Percentiles rank a stretch among this genome's conserved stretches.
phyloP scores from a whole-genome alignment of 1,284 basidiomycete genomes.

The Gomphus sp. region DNA sequence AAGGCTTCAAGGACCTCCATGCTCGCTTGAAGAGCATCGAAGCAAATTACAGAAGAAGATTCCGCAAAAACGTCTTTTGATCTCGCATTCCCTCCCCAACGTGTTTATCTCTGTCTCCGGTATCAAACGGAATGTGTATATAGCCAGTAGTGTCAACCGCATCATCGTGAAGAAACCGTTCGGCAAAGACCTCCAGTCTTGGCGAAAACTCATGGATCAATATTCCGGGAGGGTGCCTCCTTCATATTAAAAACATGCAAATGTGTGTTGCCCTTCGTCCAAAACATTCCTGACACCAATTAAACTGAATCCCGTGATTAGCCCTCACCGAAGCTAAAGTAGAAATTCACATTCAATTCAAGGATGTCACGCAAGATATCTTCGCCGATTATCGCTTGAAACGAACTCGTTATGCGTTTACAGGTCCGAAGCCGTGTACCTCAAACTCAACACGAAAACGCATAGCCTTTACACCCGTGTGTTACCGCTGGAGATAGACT shows the following conservation, averaged over 20 bases:
- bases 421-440: slow-evolving; percentile 89
- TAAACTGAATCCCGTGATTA: slow-evolving; percentile 20
- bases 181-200: slow-evolving; percentile 88
- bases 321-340: slow-evolving; percentile 96
- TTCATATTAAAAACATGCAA: slow-evolving; percentile 96
- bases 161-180: slow-evolving; percentile 97
- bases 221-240: slow-evolving; percentile 93
- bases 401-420: slow-evolving; percentile 93
- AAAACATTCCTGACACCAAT: too few species aligned
- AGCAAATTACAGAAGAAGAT: slow-evolving; percentile 48
- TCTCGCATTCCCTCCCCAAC: slow-evolving; percentile 87
- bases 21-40: slow-evolving; percentile 75
- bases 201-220: slow-evolving; percentile 67
- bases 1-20: slow-evolving; percentile 70
- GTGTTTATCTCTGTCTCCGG: slow-evolving; percentile 89
- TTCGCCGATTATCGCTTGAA: slow-evolving; percentile 91
- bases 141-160: slow-evolving; percentile 66
- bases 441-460: slow-evolving; percentile 91
- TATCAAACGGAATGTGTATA: slow-evolving; percentile 76
- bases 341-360: slow-evolving; percentile 93
- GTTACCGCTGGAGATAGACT: slow-evolving; percentile 91
- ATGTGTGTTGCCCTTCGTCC: slow-evolving; percentile 31
- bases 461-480: slow-evolving; percentile 86
- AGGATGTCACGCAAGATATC: slow-evolving; percentile 91
- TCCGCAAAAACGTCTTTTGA: slow-evolving; percentile 81